Evolutionary conservation across 768 basidiomycete genomes (phyloP), one percentile per base, ranked within the genome.

Genomic region (Macrolepiota fuliginosa): DNA sequence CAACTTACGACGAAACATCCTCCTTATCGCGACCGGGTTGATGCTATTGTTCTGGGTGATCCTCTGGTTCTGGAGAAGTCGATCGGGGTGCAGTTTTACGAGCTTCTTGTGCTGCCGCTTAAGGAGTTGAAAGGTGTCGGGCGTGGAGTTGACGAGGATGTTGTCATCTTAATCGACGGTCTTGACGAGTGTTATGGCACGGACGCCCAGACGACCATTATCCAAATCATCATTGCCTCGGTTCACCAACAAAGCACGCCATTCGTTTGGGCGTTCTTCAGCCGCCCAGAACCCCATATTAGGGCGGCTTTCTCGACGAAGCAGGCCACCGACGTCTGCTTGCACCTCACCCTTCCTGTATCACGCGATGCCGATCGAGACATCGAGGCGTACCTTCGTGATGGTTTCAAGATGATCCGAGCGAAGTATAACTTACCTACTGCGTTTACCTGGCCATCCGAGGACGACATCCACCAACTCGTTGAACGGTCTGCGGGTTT

Each of bases 121-220:
- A 36, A n/a, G 22, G 36, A 51, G 19, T n/a, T 39, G 11, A 27
- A 2, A 2, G 22, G 4, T 22, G 12, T 51, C 1, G 50, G 49
- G 5, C 24, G 12, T 15, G 13, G 17, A 2, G 24, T 51, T 1
- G 15, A 10, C 15, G 3, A 15, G 15, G 58, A 40, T 25, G 11
- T 12, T 4, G 35, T 37, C 12, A 25, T 71, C 13, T 37, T 71
- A 22, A 64, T 70, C 35, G 72, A 73, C 57, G 70, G 66, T 5
- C 62, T 74, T 4, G 72, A 73, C 52, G 70, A 73, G 62, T 73
- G 69, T 54, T 24, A 60, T 17, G 61, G 60, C 1, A 22, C 61
- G 15, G 46, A 61, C 10, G 37, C 55, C 7, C 67, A 67, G 27
- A 17, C 19, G 1, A 22, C 53, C 3, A 49, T 70, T 15, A 6